Base-by-base conservation (phyloP, 345 rosid genomes). In the Hibiscus mutabilis region DNA sequence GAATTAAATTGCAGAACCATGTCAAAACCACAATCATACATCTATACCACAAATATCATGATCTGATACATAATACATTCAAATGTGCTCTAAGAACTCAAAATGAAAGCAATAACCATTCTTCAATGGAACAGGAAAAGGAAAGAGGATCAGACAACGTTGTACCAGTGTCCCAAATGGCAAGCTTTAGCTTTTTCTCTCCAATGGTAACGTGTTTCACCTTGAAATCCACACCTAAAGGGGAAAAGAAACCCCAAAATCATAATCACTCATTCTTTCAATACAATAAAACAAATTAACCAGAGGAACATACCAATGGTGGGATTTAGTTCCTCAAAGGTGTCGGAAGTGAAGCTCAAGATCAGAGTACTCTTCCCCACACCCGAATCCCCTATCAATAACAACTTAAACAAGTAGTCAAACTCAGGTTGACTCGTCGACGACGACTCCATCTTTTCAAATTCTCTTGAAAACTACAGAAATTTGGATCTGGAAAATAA, bases 131-230 rank as follows among this genome's bases (percentile, higher is more conserved):
- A 67, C 51, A 19, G 49, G 70, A 27, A 64, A 64, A 42, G 2
- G 31, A 42, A 64, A 64, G 31, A 42, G 29, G 52, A 64, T 42
- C 52, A n/a, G 33, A 6, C 68, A 14, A 64, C 33, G 12, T 64
- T 64, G 21, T 42, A 89, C 97, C 98, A 16, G 97, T 91, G 67
- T 94, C 97, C 97, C 98, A 94, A 76, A 94, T 94, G 6, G 96
- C 98, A 75, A 94, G 97, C 84, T 94, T 94, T 75, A 91, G 73
- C 79, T 84, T 94, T 75, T 90, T 91, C 29, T 91, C 98, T 5
- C 93, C 96, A 70, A 84, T 66, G 12, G 79, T 84, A 22, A 94
- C 85, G 76, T 87, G 83, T 81, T 94, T 94, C 33, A 91, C 89
- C 89, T 94, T 91, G 72, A 94, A 94, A 85, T 94, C 98, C 37